Percentiles rank a stretch among this genome's conserved stretches.
Conservation (phyloP, 2,329 filamentous ascomycete species). For the Chaetomium globosum region DNA sequence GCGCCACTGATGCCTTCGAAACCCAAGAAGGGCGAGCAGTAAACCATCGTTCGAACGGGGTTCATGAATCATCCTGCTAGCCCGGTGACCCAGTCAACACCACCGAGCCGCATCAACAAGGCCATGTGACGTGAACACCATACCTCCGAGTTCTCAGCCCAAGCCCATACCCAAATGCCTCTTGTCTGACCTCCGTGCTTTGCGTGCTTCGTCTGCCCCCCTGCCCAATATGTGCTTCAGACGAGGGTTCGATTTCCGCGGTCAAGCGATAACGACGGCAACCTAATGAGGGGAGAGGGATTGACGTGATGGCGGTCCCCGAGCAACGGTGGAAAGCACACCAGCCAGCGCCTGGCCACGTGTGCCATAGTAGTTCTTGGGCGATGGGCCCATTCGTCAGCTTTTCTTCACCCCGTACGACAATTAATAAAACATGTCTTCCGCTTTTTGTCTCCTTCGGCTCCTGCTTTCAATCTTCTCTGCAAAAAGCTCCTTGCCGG, state of each 20-base stretch:
- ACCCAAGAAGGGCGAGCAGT: not conserved
- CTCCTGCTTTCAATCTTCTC: constrained; percentile 61
- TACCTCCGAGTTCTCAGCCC: constrained; percentile 10
- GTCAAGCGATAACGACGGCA: not conserved
- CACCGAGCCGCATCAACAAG: not conserved
- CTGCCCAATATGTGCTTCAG: not conserved
- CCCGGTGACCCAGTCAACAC: constrained; percentile 14
- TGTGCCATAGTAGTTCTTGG: not conserved
- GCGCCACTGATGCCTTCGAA: not conserved
- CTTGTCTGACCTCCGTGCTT: not conserved
- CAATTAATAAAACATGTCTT: constrained; percentile 68
- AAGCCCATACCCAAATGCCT: not conserved
- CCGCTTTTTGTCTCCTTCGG: constrained; percentile 65
- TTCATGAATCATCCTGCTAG: not conserved
- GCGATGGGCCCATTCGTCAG: not conserved
- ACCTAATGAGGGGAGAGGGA: not conserved
- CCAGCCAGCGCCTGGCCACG: not conserved
- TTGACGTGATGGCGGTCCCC: not conserved
- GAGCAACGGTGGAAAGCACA: not conserved
- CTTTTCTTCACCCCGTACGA: not conserved
- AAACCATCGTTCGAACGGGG: not conserved
- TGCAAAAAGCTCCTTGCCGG: constrained; percentile 70
- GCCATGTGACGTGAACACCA: not conserved
- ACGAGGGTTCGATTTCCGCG: not conserved
- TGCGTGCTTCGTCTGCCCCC: not conserved